Conservation (phyloP, 2,329 filamentous ascomycete genomes). For the Penicillium sp. region DNA sequence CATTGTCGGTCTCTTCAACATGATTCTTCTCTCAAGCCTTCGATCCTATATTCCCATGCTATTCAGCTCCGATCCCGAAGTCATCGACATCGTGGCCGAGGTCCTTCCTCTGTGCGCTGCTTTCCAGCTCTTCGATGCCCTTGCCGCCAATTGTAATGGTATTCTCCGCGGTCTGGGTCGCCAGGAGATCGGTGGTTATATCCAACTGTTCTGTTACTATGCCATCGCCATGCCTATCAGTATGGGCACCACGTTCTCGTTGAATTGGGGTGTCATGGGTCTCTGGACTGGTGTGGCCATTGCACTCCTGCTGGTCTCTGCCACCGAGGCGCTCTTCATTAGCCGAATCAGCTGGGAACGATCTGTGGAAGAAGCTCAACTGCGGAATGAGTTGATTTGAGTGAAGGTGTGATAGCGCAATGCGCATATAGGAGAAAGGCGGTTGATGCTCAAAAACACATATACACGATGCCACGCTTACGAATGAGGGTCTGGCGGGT, state of each 20-base stretch:
- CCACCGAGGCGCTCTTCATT: slow-evolving; percentile 64
- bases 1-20: slow-evolving; percentile 79
- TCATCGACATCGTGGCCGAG: slow-evolving; percentile 69
- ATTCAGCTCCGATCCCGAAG: slow-evolving; percentile 75
- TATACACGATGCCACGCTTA: slow-evolving; percentile 10
- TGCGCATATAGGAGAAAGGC: neutral
- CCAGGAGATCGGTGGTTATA: slow-evolving; percentile 87
- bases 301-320: slow-evolving; percentile 66
- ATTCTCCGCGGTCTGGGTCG: slow-evolving; percentile 84
- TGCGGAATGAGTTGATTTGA: slow-evolving; percentile 55
- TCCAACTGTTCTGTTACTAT: slow-evolving; percentile 88
- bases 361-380: slow-evolving; percentile 65
- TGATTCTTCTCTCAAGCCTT: slow-evolving; percentile 70
- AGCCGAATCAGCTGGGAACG: slow-evolving; percentile 61
- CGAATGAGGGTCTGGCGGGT: neutral
- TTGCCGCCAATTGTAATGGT: slow-evolving; percentile 81
- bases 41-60: slow-evolving; percentile 76
- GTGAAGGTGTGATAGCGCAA: neutral
- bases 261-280: slow-evolving; percentile 77
- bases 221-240: slow-evolving; percentile 82
- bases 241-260: slow-evolving; percentile 76
- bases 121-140: slow-evolving; percentile 87
- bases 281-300: slow-evolving; percentile 81
- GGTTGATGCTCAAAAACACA: neutral
- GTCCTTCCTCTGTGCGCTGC: slow-evolving; percentile 82